Conservation (phyloP, 345 rosid species). For the Kandelia obovata region DNA sequence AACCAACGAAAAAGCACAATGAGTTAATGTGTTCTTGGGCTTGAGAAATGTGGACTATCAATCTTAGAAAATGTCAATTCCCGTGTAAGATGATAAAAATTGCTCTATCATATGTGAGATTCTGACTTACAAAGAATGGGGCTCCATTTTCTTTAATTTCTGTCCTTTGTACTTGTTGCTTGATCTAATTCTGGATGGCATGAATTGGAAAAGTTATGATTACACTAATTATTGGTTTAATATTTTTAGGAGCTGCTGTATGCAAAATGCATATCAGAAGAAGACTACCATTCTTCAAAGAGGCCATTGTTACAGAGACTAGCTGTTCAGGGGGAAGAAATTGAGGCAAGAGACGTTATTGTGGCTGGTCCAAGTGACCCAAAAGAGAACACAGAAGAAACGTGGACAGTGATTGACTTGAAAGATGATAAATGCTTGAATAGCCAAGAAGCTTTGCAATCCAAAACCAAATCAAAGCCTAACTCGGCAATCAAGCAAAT, state of each 20-base stretch:
- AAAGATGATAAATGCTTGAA: constrained; percentile 45
- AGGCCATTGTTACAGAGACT: constrained; percentile 66
- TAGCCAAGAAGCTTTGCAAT: constrained; percentile 29
- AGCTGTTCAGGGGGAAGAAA: constrained; percentile 71
- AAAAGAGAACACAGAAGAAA: constrained; percentile 48
- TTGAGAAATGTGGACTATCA: no score
- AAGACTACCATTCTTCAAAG: constrained; percentile 68
- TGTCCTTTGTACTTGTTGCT: no score
- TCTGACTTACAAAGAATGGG: no score
- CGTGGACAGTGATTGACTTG: constrained; percentile 69
- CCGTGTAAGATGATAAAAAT: no score
- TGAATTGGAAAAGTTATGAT: background rate
- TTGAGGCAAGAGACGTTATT: constrained; percentile 53
- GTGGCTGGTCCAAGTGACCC: constrained; percentile 27
- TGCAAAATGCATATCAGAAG: constrained; percentile 63
- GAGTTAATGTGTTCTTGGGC: no score
- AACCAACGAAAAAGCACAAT: no score
- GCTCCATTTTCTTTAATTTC: no score
- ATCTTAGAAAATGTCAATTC: no score
- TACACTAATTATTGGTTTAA: background rate
- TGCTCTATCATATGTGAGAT: no score
- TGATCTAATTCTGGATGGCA: no score
- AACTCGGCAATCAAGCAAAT: constrained; percentile 48
- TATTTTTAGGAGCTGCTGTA: constrained; percentile 52
- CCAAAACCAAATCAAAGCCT: constrained; percentile 39